Conservation (phyloP, 108 stramenopile species). For the Cyclotella sp. region DNA sequence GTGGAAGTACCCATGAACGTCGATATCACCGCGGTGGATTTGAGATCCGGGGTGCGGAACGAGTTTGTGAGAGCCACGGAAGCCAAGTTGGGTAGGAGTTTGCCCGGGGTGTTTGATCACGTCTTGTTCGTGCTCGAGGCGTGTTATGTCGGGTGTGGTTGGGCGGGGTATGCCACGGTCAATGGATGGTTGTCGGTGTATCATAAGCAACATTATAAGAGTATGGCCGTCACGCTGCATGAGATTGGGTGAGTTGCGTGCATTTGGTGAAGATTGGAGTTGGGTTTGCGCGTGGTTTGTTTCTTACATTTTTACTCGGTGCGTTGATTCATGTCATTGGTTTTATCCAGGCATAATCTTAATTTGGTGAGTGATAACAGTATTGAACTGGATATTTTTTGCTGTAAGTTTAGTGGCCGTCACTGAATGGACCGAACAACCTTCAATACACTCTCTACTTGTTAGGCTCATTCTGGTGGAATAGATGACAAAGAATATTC, state of each 20-base stretch:
- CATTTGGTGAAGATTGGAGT: neutral
- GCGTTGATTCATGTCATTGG: neutral
- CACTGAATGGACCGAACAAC: neutral
- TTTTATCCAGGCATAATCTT: conserved; percentile 13
- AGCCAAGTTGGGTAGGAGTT: conserved; percentile 7
- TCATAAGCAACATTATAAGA: conserved; percentile 26
- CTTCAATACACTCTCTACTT: neutral
- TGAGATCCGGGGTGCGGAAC: neutral
- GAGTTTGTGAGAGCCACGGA: conserved; percentile 17
- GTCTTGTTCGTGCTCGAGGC: conserved; percentile 28
- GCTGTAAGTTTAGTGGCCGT: neutral
- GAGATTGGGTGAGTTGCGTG: neutral
- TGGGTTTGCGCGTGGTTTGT: no score
- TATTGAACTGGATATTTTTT: neutral
- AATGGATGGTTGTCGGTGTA: conserved; percentile 25
- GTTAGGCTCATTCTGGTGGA: conserved; percentile 41
- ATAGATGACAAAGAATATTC: conserved; percentile 35
- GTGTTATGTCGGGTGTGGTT: conserved; percentile 40
- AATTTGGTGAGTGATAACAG: conserved; percentile 14
- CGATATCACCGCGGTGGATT: neutral
- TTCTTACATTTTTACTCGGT: no score
- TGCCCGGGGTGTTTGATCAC: conserved; percentile 28
- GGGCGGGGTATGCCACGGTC: conserved; percentile 39
- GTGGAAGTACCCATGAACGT: neutral
- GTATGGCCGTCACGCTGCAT: conserved; percentile 10